phyloP scores from a whole-genome alignment of 2,329 filamentous ascomycete genomes.

The Pseudogymnoascus destructans region DNA sequence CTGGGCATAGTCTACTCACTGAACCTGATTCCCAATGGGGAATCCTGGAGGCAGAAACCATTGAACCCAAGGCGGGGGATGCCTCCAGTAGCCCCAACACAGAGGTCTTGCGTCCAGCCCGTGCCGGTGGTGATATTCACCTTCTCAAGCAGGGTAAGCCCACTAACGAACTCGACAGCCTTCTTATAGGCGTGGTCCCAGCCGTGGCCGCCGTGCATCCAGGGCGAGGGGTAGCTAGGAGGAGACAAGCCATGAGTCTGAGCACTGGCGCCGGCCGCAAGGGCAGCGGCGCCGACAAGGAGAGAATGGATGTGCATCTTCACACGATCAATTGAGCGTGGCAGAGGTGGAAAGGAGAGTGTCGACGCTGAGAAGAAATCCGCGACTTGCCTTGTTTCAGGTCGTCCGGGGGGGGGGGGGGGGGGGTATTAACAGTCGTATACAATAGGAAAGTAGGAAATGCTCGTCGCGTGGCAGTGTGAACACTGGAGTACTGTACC shows the following conservation, averaged over 20 bases:
- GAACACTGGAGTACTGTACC: neutral
- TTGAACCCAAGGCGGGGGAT: constrained; percentile 26
- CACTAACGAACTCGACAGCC: constrained; percentile 53
- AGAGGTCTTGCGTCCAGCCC: constrained; percentile 20
- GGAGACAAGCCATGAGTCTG: constrained; percentile 18
- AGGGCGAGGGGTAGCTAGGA: constrained; percentile 25
- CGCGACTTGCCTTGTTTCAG: neutral
- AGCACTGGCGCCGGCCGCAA: neutral
- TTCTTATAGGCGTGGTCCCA: constrained; percentile 64
- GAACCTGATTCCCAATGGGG: constrained; percentile 34
- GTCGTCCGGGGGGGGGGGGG: neutral
- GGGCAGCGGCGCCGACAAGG: constrained; percentile 1
- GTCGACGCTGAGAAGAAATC: neutral
- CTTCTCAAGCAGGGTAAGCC: constrained; percentile 70
- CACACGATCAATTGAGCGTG: neutral
- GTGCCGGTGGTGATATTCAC: constrained; percentile 90
- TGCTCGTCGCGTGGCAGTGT: constrained; percentile 5
- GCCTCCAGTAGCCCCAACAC: constrained; percentile 23
- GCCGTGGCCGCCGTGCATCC: constrained; percentile 24
- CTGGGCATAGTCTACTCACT: constrained; percentile 59
- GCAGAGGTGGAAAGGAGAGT: neutral
- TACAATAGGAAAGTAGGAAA: neutral
- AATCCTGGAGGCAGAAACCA: constrained; percentile 25
- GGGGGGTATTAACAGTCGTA: neutral
- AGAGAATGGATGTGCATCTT: neutral